These are phyloP conservation scores for Emergomyces pasteurianus DNA, from an alignment of 2,329 filamentous ascomycete species.

Conservation along the genomic window DNA sequence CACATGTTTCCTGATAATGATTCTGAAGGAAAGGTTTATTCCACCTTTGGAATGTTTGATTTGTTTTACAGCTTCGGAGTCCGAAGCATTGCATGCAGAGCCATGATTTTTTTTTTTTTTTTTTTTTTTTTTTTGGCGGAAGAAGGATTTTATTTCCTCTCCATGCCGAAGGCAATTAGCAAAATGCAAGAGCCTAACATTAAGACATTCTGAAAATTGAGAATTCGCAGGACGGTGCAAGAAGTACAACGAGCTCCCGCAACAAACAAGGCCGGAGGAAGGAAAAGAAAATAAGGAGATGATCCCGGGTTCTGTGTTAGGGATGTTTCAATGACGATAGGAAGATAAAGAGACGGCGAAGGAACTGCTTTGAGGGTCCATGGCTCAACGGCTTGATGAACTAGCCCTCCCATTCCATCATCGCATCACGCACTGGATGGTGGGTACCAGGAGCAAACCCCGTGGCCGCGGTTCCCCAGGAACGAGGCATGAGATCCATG, in stretches of 20 bases:
- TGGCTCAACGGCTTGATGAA: constrained; percentile 1
- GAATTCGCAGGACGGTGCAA: constrained; percentile 14
- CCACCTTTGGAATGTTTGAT: constrained; percentile 29
- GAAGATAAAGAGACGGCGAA: constrained; percentile 8
- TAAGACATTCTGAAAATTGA: neutral
- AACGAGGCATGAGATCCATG: too few relatives aligned
- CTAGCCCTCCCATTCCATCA: neutral
- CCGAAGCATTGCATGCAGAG: constrained; percentile 21
- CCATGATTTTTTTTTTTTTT: constrained; percentile 35
- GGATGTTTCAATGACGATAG: constrained; percentile 39
- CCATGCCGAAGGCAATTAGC: neutral
- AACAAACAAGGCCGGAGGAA: constrained; percentile 7
- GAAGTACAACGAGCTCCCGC: constrained; percentile 11
- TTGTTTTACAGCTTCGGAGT: too few relatives aligned
- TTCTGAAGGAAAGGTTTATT: constrained; percentile 23
- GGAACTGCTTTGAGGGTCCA: constrained; percentile 4
- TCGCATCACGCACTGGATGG: neutral
- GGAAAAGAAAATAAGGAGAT: constrained; percentile 11
- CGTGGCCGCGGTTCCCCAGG: too few relatives aligned
- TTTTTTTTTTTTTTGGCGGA: constrained; percentile 32
- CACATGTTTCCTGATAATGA: constrained; percentile 34
- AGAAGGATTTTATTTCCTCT: constrained; percentile 19
- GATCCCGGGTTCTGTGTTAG: constrained; percentile 9
- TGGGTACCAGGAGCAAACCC: too few relatives aligned
- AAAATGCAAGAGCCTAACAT: constrained; percentile 8